Conservation (phyloP, 176 grass and related monocot species). For the Otatea glauca region DNA sequence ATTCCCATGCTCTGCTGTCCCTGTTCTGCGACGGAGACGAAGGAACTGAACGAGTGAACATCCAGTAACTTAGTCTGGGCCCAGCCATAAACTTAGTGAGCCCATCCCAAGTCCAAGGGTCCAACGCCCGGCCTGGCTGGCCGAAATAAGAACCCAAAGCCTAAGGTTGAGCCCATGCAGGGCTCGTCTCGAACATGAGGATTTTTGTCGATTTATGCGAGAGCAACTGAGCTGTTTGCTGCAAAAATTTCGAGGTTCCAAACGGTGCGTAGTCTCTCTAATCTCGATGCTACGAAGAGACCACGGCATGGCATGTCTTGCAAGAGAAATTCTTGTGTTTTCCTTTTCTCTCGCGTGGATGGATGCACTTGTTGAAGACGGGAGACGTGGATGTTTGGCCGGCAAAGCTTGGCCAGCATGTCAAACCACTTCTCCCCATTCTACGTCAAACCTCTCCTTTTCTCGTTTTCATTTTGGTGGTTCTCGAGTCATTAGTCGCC, state of each 20-base stretch:
- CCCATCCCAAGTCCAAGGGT: background rate
- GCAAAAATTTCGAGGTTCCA: background rate
- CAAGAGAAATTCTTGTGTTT: constrained; percentile 25
- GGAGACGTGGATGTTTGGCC: constrained; percentile 52
- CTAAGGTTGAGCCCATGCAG: too few relatives aligned
- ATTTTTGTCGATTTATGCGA: background rate
- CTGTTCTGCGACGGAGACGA: background rate
- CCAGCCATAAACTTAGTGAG: background rate
- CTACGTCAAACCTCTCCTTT: constrained; percentile 49
- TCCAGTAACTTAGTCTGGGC: background rate
- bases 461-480: constrained; percentile 40
- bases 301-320: constrained; percentile 32
- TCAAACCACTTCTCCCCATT: constrained; percentile 34
- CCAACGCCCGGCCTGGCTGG: too few relatives aligned
- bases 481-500: constrained; percentile 38
- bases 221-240: background rate
- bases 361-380: background rate
- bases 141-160: too few relatives aligned
- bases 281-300: background rate
- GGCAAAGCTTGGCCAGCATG: constrained; percentile 33
- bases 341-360: background rate
- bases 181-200: background rate
- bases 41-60: background rate
- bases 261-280: background rate
- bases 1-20: background rate